A percentile compares a stretch with the other conserved stretches of the same genome.
Evolutionary conservation across 2,329 filamentous ascomycete genomes (phyloP).

Genomic region (Immersiporthe knoxdaviesiana): DNA sequence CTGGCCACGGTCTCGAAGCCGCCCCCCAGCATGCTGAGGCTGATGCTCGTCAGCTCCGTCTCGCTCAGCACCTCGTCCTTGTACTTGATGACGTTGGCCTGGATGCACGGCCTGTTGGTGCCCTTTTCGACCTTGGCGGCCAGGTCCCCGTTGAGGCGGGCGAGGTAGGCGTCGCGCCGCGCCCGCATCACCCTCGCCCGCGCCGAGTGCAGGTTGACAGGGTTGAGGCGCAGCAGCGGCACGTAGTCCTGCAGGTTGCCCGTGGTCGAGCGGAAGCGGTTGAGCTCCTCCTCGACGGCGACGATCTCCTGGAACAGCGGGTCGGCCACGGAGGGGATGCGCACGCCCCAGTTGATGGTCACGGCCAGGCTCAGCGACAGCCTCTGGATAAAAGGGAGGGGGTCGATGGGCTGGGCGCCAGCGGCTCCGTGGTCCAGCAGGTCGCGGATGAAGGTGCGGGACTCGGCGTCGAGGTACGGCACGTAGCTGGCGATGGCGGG

Average conservation of each 20-base stretch:
- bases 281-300: slow-evolving; percentile 31
- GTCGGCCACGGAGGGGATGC: slow-evolving; percentile 29
- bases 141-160: slow-evolving; percentile 22
- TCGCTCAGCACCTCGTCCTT: slow-evolving; percentile 27
- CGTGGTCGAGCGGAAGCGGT: slow-evolving; percentile 29
- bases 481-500: slow-evolving; percentile 69
- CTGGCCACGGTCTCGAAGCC: slow-evolving; percentile 28
- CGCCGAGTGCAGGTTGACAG: slow-evolving; percentile 21
- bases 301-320: slow-evolving; percentile 30
- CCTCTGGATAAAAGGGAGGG: slow-evolving; percentile 27
- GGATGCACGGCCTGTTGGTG: slow-evolving; percentile 27
- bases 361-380: slow-evolving; percentile 30
- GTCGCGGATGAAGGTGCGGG: slow-evolving; percentile 60
- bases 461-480: slow-evolving; percentile 69
- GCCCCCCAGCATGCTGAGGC: slow-evolving; percentile 56
- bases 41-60: slow-evolving; percentile 45
- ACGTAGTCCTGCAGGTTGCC: slow-evolving; percentile 29
- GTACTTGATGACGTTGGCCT: slow-evolving; percentile 28
- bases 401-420: slow-evolving; percentile 41
- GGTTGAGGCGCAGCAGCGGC: slow-evolving; percentile 27
- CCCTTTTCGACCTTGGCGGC: slow-evolving; percentile 22
- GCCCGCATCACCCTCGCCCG: slow-evolving; percentile 26
- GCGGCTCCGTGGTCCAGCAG: slow-evolving; percentile 54
- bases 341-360: slow-evolving; percentile 32
- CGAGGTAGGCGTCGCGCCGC: slow-evolving; percentile 25